phyloP scores from a whole-genome alignment of 2,329 filamentous ascomycete species.

The Anthostomella pinea region DNA sequence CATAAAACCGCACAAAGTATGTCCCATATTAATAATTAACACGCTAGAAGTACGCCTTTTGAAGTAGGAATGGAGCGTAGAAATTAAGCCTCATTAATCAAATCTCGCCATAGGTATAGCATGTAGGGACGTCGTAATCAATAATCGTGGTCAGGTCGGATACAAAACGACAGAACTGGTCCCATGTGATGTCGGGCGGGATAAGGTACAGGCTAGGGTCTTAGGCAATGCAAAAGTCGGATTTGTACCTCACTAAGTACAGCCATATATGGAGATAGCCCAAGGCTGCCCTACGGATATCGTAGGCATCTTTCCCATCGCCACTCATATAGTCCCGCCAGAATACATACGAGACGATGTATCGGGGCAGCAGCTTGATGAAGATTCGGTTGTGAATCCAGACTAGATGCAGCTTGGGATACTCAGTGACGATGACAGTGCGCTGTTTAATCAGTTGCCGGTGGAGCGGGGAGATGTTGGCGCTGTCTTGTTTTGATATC shows the following conservation, averaged over 20 bases:
- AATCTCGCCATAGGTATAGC: too few species aligned
- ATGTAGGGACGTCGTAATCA: too few species aligned
- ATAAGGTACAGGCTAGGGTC: constrained; percentile 15
- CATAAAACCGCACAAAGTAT: too few species aligned
- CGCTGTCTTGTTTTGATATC: constrained; percentile 14
- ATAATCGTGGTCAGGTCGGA: too few species aligned
- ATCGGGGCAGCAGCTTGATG: constrained; percentile 33
- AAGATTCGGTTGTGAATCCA: constrained; percentile 30
- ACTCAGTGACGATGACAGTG: constrained; percentile 32
- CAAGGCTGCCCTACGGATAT: constrained; percentile 18
- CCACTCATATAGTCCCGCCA: constrained; percentile 22
- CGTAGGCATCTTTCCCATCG: background rate
- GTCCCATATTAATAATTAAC: too few species aligned
- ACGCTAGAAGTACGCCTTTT: too few species aligned
- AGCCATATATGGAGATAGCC: constrained; percentile 35
- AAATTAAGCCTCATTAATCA: too few species aligned
- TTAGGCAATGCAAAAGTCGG: constrained; percentile 36
- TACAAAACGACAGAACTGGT: constrained; percentile 17
- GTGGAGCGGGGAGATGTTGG: constrained; percentile 28
- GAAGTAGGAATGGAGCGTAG: too few species aligned
- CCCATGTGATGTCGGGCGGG: constrained; percentile 14
- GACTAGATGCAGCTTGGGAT: constrained; percentile 34
- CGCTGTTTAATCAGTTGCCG: constrained; percentile 27
- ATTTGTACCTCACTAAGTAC: constrained; percentile 30
- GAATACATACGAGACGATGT: constrained; percentile 25